Percentiles rank a stretch among this genome's conserved stretches.
Conservation (phyloP, 169 alveolate genomes). For the Condylostoma magnum region DNA sequence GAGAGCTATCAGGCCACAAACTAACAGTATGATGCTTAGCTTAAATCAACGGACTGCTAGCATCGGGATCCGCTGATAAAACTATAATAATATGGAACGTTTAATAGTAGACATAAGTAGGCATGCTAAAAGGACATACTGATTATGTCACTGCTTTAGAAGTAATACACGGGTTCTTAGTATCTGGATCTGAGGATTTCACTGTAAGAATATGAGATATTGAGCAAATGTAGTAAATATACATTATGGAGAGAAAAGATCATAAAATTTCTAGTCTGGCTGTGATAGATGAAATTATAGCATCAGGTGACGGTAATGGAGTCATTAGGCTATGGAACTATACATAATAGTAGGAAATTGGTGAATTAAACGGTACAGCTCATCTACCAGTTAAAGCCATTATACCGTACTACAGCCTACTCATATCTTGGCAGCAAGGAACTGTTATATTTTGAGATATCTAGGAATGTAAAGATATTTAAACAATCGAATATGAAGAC, state of each 20-base stretch:
- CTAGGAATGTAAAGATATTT: too few species aligned
- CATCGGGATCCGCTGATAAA: conserved; percentile 7
- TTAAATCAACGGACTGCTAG: not conserved
- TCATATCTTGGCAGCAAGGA: too few species aligned
- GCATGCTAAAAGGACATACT: not conserved
- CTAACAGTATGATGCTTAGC: not conserved
- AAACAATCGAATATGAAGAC: too few species aligned
- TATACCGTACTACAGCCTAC: too few species aligned
- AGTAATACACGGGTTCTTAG: not conserved
- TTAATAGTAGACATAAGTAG: not conserved
- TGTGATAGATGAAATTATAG: not conserved
- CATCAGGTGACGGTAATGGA: not conserved
- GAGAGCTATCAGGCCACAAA: not conserved
- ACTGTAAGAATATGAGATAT: conserved; percentile 13
- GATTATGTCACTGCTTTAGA: not conserved
- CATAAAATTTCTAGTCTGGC: not conserved
- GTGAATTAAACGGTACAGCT: not conserved
- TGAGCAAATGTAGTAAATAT: not conserved
- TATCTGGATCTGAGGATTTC: conserved; percentile 7
- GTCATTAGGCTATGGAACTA: not conserved
- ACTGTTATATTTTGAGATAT: too few species aligned
- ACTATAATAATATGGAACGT: not conserved
- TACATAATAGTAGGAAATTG: not conserved
- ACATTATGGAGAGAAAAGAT: not conserved
- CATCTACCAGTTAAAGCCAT: too few species aligned